Evolutionary conservation across 805 yeast species (phyloP).

Genomic region (Priceomyces melissophilus): DNA sequence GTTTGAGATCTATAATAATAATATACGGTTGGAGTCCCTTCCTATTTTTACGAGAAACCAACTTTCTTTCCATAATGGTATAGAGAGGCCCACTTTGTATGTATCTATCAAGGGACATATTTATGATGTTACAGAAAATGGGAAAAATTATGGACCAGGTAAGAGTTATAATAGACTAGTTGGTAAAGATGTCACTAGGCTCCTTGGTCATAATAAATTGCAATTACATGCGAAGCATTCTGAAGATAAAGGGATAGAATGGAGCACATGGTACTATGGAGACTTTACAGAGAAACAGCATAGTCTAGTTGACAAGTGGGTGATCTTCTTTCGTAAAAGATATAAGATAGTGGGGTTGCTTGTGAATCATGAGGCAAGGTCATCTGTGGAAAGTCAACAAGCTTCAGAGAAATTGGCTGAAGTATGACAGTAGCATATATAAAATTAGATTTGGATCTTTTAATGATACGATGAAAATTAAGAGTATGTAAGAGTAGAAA

Average conservation of each 20-base stretch:
- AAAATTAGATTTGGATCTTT: too few species aligned
- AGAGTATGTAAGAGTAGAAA: too few species aligned
- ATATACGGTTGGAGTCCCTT: constrained; percentile 25
- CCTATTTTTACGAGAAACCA: constrained; percentile 33
- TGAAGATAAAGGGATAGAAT: constrained; percentile 6
- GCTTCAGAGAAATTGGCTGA: too few species aligned
- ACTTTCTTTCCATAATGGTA: constrained; percentile 32
- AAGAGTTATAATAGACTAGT: constrained; percentile 67
- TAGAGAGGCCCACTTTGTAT: constrained; percentile 42
- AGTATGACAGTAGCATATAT: too few species aligned
- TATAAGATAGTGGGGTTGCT: constrained; percentile 37
- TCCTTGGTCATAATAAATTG: constrained; percentile 62
- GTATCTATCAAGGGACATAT: constrained; percentile 74
- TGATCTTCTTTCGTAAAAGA: constrained; percentile 52
- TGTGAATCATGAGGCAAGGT: constrained; percentile 23
- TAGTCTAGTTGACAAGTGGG: constrained; percentile 71
- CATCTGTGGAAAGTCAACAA: background rate
- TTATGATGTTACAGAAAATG: constrained; percentile 71
- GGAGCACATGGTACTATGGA: constrained; percentile 45
- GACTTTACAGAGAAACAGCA: constrained; percentile 58
- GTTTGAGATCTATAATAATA: constrained; percentile 26
- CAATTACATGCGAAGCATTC: constrained; percentile 13
- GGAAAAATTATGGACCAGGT: constrained; percentile 72
- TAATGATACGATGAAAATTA: too few species aligned
- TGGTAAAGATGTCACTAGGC: constrained; percentile 75